Conservation (phyloP, 2,329 filamentous ascomycete species). For the Drechslerella stenobrocha region DNA sequence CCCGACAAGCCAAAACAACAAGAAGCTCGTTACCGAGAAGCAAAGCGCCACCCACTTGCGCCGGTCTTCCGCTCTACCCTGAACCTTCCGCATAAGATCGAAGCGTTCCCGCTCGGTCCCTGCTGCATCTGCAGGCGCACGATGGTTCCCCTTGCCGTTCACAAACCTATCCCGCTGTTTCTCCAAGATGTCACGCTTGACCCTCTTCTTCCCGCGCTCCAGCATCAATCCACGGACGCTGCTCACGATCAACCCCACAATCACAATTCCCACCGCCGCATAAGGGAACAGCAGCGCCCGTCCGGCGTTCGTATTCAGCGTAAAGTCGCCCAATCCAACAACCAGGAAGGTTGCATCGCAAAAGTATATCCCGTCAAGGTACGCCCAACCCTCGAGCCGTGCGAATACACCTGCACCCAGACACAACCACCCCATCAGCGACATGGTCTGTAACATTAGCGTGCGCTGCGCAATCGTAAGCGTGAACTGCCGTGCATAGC, state of each 20-base stretch:
- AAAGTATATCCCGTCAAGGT: slow-evolving; percentile 78
- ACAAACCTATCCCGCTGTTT: slow-evolving; percentile 49
- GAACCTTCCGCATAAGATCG: slow-evolving; percentile 77
- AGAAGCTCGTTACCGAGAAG: slow-evolving; percentile 69
- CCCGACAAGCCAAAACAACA: slow-evolving; percentile 77
- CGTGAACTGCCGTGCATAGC: slow-evolving; percentile 75
- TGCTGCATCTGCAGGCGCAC: slow-evolving; percentile 7
- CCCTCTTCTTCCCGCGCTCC: slow-evolving; percentile 50
- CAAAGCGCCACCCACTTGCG: slow-evolving; percentile 74
- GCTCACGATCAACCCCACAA: slow-evolving; percentile 78
- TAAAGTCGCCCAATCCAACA: slow-evolving; percentile 50
- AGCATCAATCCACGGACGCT: slow-evolving; percentile 66
- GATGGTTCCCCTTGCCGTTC: slow-evolving; percentile 7
- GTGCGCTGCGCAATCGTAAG: slow-evolving; percentile 81
- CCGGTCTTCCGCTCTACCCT: slow-evolving; percentile 66
- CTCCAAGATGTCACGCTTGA: slow-evolving; percentile 48
- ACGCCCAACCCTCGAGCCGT: slow-evolving; percentile 72
- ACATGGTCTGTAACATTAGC: slow-evolving; percentile 85
- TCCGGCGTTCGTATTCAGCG: slow-evolving; percentile 58
- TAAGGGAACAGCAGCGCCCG: slow-evolving; percentile 79
- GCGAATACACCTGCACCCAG: slow-evolving; percentile 76
- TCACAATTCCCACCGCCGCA: slow-evolving; percentile 79
- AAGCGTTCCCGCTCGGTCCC: slow-evolving; percentile 67
- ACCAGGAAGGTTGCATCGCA: slow-evolving; percentile 64
- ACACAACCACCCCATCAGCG: slow-evolving; percentile 78